Base-by-base conservation (phyloP, 495 filamentous ascomycete genomes). In the Penicillium antarcticum region DNA sequence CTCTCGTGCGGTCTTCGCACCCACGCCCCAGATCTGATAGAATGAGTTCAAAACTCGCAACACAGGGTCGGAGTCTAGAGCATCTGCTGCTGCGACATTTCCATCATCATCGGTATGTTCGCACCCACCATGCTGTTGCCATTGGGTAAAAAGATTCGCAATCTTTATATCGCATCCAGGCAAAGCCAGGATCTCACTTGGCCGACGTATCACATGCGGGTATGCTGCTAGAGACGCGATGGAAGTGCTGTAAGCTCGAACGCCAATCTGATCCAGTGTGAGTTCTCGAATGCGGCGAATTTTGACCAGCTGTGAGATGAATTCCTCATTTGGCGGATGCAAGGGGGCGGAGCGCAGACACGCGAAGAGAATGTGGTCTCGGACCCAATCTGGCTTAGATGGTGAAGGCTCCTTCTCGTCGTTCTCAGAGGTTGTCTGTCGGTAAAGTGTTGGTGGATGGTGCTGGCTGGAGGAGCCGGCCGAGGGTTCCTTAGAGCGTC, bases 201-300 rank as follows among this genome's bases (percentile, higher is more conserved):
- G 58, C 6, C 68, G 68, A 13, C 63, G 71, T 37, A 89, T 55
- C 21, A 62, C 63, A 50, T 87, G 79, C 0, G 94, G 92, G 58
- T 97, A 97, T 10, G 94, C 89, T 12, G 87, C 82, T 1, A 98
- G 57, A 1, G 87, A 68, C 10, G 94, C 90, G 48, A 98, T 96
- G 41, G 84, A 84, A 5, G 86, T 90, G 45, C 87, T 90, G 63
- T 97, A 97, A 0, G 92, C 91, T n/a, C 89, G 80, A 0, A 91
- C 82, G 11, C 90, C 90, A 42, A 95, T 85, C 19, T 87, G 76
- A 54, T 96, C 89, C 3, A 80, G 80, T 0, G 76, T 82, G 8
- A 97, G 73, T 7, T 80, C 74, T 21, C 92, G 80, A 1, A 88
- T 79, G 2, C 80, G 78, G 13, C 83, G 80, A 54, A 98, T 89